phyloP scores from a whole-genome alignment of 108 stramenopile genomes.

The Discostella stelligeroides region DNA sequence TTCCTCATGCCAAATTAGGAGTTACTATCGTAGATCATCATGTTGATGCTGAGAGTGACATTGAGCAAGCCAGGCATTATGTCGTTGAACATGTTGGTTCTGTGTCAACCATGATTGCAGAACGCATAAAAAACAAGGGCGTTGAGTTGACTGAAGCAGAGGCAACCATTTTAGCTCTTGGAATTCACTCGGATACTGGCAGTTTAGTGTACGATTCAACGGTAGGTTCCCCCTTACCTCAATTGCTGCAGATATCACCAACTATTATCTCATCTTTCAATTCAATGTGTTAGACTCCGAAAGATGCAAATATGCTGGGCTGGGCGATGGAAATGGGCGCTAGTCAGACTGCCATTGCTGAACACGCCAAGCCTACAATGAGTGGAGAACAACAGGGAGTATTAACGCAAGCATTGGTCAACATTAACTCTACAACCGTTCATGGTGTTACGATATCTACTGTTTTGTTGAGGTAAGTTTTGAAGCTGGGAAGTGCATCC shows the following conservation, averaged over 20 bases:
- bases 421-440: constrained; percentile 73
- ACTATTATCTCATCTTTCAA: not conserved
- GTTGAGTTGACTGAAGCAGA: constrained; percentile 80
- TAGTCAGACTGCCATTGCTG: constrained; percentile 92
- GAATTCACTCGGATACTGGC: constrained; percentile 95
- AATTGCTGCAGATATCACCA: not conserved
- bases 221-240: constrained; percentile 8
- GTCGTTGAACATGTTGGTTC: constrained; percentile 89
- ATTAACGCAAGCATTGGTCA: constrained; percentile 85
- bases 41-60: constrained; percentile 87
- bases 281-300: constrained; percentile 57
- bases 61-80: constrained; percentile 76
- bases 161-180: constrained; percentile 89
- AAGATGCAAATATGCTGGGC: constrained; percentile 86
- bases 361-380: constrained; percentile 80
- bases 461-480: constrained; percentile 62
- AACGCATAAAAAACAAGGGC: constrained; percentile 68
- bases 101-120: constrained; percentile 87
- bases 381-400: constrained; percentile 84
- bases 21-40: constrained; percentile 94
- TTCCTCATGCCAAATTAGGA: constrained; percentile 70
- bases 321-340: constrained; percentile 94
- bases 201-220: constrained; percentile 92
- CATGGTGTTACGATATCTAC: constrained; percentile 89
- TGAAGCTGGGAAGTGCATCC: not conserved